These are phyloP conservation scores for Ilyonectria destructans DNA, from an alignment of 2,329 filamentous ascomycete genomes.

Conservation along the genomic window DNA sequence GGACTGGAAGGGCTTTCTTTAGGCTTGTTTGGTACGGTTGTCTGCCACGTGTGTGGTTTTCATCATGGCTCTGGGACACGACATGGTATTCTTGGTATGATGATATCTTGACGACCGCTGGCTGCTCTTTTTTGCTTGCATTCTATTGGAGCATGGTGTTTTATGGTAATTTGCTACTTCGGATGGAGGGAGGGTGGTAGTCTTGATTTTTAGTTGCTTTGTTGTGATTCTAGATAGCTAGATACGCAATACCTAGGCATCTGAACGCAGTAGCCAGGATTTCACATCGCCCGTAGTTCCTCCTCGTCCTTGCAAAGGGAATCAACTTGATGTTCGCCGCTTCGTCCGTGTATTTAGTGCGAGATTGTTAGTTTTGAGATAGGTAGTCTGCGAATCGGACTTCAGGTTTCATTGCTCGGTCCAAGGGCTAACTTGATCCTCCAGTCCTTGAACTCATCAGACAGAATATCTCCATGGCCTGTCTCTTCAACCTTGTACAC, in stretches of 20 bases:
- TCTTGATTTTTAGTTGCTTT: slow-evolving; percentile 31
- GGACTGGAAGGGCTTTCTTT: slow-evolving; percentile 6
- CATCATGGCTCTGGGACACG: slow-evolving; percentile 15
- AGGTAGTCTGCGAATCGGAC: not conserved
- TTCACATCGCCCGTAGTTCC: not conserved
- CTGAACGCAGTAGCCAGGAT: slow-evolving; percentile 13
- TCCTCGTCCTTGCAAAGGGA: not conserved
- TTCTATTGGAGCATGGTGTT: slow-evolving; percentile 32
- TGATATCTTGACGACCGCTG: slow-evolving; percentile 41
- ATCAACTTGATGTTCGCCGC: not conserved
- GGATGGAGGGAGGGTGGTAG: slow-evolving; percentile 29
- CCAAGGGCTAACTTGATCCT: slow-evolving; percentile 69
- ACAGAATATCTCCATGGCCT: slow-evolving; percentile 84
- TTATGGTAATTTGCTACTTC: slow-evolving; percentile 34
- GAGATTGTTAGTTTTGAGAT: not conserved
- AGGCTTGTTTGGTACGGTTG: not conserved
- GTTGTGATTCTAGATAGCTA: slow-evolving; percentile 30
- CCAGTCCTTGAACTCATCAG: slow-evolving; percentile 85
- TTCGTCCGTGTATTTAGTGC: not conserved
- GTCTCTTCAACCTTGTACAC: slow-evolving; percentile 80
- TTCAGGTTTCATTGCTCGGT: slow-evolving; percentile 41
- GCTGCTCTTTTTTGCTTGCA: slow-evolving; percentile 34
- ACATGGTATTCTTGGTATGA: slow-evolving; percentile 42
- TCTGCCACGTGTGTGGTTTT: slow-evolving; percentile 8
- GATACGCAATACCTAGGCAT: slow-evolving; percentile 5